Evolutionary conservation across 2,329 filamentous ascomycete genomes (phyloP).

Genomic region (Verticillium nubilum): DNA sequence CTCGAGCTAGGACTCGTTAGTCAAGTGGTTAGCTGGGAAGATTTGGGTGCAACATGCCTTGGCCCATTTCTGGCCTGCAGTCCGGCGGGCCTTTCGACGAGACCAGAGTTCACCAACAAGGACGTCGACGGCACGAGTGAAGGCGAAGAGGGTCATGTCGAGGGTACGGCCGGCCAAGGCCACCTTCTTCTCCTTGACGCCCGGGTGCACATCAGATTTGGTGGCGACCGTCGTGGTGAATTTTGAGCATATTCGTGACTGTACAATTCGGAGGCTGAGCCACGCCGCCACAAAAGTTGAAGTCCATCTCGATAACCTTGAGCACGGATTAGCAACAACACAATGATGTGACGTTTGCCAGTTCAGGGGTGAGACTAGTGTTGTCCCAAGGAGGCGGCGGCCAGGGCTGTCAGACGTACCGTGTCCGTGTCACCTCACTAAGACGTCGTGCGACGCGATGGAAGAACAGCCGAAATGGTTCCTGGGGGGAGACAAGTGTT

Average conservation of each 20-base stretch:
- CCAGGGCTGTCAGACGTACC: constrained; percentile 4
- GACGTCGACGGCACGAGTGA: constrained; percentile 67
- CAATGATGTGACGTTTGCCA: neutral
- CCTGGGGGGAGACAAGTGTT: constrained; percentile 1
- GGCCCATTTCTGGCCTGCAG: constrained; percentile 41
- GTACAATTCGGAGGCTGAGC: constrained; percentile 50
- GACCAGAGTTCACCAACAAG: constrained; percentile 62
- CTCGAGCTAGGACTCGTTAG: constrained; percentile 26
- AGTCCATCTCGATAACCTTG: constrained; percentile 50
- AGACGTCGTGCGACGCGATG: constrained; percentile 16
- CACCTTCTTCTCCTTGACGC: constrained; percentile 20
- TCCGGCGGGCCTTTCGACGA: constrained; percentile 36
- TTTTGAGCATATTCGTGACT: constrained; percentile 43
- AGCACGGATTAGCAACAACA: neutral
- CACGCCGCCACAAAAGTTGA: constrained; percentile 54
- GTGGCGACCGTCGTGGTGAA: constrained; percentile 33
- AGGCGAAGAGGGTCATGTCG: constrained; percentile 76
- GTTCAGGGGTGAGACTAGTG: neutral
- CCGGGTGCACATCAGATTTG: constrained; percentile 19
- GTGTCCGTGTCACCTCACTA: constrained; percentile 15
- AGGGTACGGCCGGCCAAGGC: constrained; percentile 64
- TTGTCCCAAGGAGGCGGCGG: neutral
- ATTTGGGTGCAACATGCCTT: constrained; percentile 25
- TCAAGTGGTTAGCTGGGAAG: neutral
- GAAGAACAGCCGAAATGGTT: constrained; percentile 18